Conservation (phyloP, 257 asterid genomes). For the Datura wrightii region DNA sequence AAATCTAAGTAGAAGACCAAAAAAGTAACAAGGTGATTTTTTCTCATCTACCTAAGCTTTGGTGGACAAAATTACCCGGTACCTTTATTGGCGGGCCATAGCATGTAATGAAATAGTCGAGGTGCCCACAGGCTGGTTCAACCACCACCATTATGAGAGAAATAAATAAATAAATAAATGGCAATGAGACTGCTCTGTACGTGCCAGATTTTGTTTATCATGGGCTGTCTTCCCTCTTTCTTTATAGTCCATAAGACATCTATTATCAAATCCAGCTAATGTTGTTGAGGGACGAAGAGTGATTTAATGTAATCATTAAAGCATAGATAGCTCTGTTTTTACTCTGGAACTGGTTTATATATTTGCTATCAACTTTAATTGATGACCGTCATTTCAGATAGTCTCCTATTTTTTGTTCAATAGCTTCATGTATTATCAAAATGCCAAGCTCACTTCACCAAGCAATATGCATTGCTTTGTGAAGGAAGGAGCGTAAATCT, state of each 20-base stretch:
- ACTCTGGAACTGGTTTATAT: background rate
- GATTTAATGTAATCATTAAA: constrained; percentile 17
- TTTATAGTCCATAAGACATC: background rate
- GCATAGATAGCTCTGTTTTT: background rate
- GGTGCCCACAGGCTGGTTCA: background rate
- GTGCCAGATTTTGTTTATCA: background rate
- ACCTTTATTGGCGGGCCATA: background rate
- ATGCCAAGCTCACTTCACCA: constrained; percentile 4
- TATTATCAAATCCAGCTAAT: constrained; percentile 4
- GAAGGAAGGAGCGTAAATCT: background rate
- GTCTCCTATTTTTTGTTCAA: background rate
- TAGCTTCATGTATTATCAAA: background rate
- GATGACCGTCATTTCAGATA: background rate
- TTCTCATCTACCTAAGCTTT: background rate
- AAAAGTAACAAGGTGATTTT: background rate
- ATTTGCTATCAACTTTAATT: background rate
- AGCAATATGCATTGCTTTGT: constrained; percentile 13
- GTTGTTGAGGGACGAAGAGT: constrained; percentile 17
- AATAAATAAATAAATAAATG: constrained; percentile 5
- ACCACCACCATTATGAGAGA: constrained; percentile 15
- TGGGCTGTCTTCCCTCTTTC: constrained; percentile 16
- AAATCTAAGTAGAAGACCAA: background rate
- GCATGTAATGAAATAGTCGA: background rate
- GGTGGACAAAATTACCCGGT: background rate
- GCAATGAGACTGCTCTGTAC: background rate